Conservation (phyloP, 306 rosid genomes). For the Sesbania bispinosa region DNA sequence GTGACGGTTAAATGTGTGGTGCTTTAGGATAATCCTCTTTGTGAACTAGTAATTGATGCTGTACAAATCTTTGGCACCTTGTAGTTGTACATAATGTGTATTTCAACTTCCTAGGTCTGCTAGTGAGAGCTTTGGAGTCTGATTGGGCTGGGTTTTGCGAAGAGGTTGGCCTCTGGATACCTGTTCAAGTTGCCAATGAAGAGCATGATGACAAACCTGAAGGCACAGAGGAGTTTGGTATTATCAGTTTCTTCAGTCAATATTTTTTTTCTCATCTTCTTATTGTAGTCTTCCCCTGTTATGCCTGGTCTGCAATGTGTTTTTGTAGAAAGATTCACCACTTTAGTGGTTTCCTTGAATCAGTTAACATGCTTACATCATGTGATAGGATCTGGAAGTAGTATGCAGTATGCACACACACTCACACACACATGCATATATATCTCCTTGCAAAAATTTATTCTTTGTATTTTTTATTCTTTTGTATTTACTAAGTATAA, state of each 20-base stretch:
- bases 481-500: conserved; percentile 13
- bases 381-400: conserved; percentile 13
- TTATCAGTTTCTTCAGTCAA: not conserved
- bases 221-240: conserved; percentile 65
- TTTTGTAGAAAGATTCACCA: not conserved
- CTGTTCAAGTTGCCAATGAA: conserved; percentile 45
- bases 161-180: conserved; percentile 91
- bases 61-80: not conserved
- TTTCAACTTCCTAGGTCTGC: conserved; percentile 48
- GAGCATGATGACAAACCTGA: conserved; percentile 81
- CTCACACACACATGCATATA: too few relatives aligned
- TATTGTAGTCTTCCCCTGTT: too few relatives aligned
- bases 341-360: not conserved
- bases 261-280: not conserved
- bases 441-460: not conserved
- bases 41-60: not conserved
- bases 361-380: not conserved
- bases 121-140: conserved; percentile 72
- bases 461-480: too few relatives aligned
- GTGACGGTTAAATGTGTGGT: not conserved
- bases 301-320: too few relatives aligned
- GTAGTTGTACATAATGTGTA: not conserved
- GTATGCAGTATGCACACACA: too few relatives aligned
- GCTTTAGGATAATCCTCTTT: too few relatives aligned
- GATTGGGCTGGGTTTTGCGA: conserved; percentile 64